Base-by-base conservation (phyloP, 495 filamentous ascomycete species). In the Corynascus novoguineensis region DNA sequence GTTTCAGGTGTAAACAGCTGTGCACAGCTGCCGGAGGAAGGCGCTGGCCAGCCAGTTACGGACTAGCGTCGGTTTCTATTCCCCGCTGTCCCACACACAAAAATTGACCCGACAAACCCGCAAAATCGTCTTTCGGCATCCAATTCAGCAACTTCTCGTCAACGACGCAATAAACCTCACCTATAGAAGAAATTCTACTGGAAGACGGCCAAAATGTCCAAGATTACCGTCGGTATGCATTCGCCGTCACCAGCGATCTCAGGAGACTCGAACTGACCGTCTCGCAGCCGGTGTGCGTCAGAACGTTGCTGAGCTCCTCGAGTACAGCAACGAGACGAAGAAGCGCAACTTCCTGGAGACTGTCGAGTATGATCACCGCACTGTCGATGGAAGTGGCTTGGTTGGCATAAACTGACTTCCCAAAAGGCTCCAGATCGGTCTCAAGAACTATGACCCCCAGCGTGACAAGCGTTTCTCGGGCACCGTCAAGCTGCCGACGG, bases 391-490 rank as follows among this genome's bases (percentile, higher is more conserved):
- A 5, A 14, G 6, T 6, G 15, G 28, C 27, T 27, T 4, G 21
- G 27, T 12, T 38, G 29, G 27, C 41, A 29, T 0, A 0, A 27
- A 24, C 53, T 55, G 42, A 55, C 53, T 4, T 1, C 31, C 31
- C 1, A 19, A 29, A 37, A 56, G 44, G 55, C 89, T 97, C 71
- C 92, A 97, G 78, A 96, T 98, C 82, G 93, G 93, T 71, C 86
- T 98, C 73, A 98, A 98, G 88, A 98, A 98, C 88, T 98, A 98
- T 82, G 93, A 98, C 71, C 93, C 93, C 71, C 92, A 97, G 84
- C 90, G 92, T 87, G 93, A 98, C 81, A 98, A 98, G 91, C 93
- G 93, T 92, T 98, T 98, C 90, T 93, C 88, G 44, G 93, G 93
- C 78, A 97, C 95, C 73, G 88, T 98, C 80, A 54, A 55, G 50